Evolutionary conservation across 495 filamentous ascomycete genomes (phyloP).

Genomic region (Lasiosphaeria ovina): DNA sequence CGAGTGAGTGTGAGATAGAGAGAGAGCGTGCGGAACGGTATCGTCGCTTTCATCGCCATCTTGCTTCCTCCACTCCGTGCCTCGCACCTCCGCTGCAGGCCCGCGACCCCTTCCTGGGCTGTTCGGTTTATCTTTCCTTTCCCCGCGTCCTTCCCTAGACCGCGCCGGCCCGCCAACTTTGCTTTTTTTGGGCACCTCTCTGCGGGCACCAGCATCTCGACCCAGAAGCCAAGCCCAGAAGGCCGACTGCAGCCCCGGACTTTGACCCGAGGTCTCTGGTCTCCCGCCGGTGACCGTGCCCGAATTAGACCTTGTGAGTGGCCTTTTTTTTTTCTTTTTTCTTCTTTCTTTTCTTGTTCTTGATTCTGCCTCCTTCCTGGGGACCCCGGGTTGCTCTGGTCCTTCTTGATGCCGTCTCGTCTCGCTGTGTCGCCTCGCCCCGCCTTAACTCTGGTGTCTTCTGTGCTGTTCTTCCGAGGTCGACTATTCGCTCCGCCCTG

Average conservation of each 20-base stretch:
- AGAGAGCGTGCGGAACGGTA: slow-evolving; percentile 13
- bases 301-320: slow-evolving; percentile 14
- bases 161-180: neutral
- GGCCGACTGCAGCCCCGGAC: slow-evolving; percentile 8
- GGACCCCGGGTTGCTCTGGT: neutral
- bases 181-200: slow-evolving; percentile 14
- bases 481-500: no score
- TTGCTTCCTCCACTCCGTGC: neutral
- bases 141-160: neutral
- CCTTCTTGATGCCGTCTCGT: neutral
- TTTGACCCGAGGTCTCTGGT: slow-evolving; percentile 12
- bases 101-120: neutral
- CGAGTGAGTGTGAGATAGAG: slow-evolving; percentile 8
- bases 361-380: neutral
- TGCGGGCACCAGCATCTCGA: slow-evolving; percentile 9
- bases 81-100: neutral
- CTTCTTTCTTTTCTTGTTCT: slow-evolving; percentile 2
- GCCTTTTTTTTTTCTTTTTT: slow-evolving; percentile 12
- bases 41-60: slow-evolving; percentile 7
- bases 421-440: no score
- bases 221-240: neutral
- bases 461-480: no score
- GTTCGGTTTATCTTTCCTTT: neutral
- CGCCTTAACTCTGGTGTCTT: no score
- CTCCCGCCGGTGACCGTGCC: slow-evolving; percentile 14